Evolutionary conservation across 331 rosid genomes (phyloP), one percentile per base, ranked within the genome.

Genomic region (Saraca asoca): DNA sequence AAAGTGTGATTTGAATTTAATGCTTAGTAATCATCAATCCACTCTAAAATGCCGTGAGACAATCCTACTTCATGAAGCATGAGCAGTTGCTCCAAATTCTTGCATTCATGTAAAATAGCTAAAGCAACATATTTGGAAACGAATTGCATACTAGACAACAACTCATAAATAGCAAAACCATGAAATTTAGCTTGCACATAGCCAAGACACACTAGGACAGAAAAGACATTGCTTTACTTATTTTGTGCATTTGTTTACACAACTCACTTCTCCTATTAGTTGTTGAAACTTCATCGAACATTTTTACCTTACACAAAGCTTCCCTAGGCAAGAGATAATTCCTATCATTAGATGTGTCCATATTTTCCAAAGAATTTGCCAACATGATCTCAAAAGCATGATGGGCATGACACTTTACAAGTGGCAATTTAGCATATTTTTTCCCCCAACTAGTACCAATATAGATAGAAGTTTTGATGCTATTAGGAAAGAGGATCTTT

Each of bases 1-100:
- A 68, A 35, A 64, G 37, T 45, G 34, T 63, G 67, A 1, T 48
- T 53, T 45, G 83, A 82, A 68, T 77, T 79, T 70, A 88, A 77
- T 55, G 78, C 65, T 66, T 70, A 61, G 80, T 82, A 81, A 78
- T 93, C 97, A 71, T 78, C 66, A 41, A 88, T 86, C 98, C 98
- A 93, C 77, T 88, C 96, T 1, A 74, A 62, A 58, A 93, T 74
- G 66, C 98, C 97, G 37, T 78, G 82, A 70, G 88, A 82, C 38
- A 90, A 70, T 53, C 98, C 98, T 51, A 90, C 75, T 72, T 88
- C 97, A 75, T 93, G 98, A 75, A 93, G 95, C 95, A 85, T 84
- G 60, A 90, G 71, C 42, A 77, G 96, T 70, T 89, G 85, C 70
- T 85, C 88, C 63, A 64, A 62, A 62, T 70, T 78, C 71, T 55